Evolutionary conservation across 768 basidiomycete species (phyloP).

Genomic region (Rhodotorula toruloides): DNA sequence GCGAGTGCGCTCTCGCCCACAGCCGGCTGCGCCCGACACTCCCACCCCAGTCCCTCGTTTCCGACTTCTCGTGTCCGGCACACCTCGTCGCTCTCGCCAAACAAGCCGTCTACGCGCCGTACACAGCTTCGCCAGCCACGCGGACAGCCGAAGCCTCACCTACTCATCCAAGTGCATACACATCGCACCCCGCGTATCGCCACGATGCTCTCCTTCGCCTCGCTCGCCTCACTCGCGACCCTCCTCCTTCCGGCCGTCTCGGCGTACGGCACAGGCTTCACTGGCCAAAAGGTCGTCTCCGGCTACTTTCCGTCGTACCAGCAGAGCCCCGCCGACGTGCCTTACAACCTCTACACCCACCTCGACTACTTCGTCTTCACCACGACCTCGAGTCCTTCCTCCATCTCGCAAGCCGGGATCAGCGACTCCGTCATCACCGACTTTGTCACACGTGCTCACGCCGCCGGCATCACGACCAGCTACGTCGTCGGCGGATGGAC

Average conservation of each 20-base stretch:
- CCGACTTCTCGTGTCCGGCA: too few species aligned
- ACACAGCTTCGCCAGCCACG: not conserved
- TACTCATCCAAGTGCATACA: not conserved
- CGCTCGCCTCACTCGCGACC: not conserved
- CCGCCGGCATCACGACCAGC: not conserved
- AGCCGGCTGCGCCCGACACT: too few species aligned
- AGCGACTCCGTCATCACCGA: conserved; percentile 19
- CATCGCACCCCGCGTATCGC: not conserved
- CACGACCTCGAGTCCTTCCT: conserved; percentile 14
- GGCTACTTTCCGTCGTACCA: conserved; percentile 19
- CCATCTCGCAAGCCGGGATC: conserved; percentile 25
- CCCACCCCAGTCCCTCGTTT: conserved; percentile 1
- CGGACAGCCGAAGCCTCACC: not conserved
- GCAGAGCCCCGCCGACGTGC: conserved; percentile 3
- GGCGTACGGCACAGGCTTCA: conserved; percentile 27
- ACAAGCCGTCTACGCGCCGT: not conserved
- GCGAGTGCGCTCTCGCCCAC: too few species aligned
- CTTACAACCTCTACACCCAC: conserved; percentile 18
- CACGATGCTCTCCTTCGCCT: not conserved
- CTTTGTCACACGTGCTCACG: conserved; percentile 19
- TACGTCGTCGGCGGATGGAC: conserved; percentile 64
- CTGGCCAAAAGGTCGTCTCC: conserved; percentile 15
- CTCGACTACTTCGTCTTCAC: conserved; percentile 34
- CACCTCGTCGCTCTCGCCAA: not conserved
- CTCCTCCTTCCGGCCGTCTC: not conserved